Conservation (phyloP, 306 rosid genomes). For the Prunus campanulata region DNA sequence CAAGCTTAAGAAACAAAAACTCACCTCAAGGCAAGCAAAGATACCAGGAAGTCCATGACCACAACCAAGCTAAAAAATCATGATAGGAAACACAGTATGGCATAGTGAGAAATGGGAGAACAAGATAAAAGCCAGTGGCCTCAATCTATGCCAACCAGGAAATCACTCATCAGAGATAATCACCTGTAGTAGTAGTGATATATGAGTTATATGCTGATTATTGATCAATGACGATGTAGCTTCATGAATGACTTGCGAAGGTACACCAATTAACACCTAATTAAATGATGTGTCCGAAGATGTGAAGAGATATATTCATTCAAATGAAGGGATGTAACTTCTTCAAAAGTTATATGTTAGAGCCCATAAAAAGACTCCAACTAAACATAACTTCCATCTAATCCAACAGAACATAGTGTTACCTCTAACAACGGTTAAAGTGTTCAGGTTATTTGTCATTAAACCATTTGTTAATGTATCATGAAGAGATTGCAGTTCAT, state of each 20-base stretch:
- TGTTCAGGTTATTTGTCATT: too few species aligned
- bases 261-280: not conserved
- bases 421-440: too few species aligned
- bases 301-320: not conserved
- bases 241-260: not conserved
- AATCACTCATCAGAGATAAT: not conserved
- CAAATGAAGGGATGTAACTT: too few species aligned
- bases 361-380: too few species aligned
- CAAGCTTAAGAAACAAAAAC: conserved; percentile 1
- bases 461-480: too few species aligned
- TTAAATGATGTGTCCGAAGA: not conserved
- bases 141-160: not conserved
- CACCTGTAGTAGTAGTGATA: not conserved
- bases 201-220: not conserved
- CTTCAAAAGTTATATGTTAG: too few species aligned
- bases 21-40: conserved; percentile 78
- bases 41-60: conserved; percentile 98
- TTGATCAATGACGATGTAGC: not conserved
- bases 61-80: conserved; percentile 80
- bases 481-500: not conserved
- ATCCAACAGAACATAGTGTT: too few species aligned
- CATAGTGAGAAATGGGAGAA: not conserved
- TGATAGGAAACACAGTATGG: conserved; percentile 17
- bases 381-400: too few species aligned
- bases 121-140: not conserved